phyloP scores from a whole-genome alignment of 805 yeast genomes.

The Hanseniaspora guilliermondii region DNA sequence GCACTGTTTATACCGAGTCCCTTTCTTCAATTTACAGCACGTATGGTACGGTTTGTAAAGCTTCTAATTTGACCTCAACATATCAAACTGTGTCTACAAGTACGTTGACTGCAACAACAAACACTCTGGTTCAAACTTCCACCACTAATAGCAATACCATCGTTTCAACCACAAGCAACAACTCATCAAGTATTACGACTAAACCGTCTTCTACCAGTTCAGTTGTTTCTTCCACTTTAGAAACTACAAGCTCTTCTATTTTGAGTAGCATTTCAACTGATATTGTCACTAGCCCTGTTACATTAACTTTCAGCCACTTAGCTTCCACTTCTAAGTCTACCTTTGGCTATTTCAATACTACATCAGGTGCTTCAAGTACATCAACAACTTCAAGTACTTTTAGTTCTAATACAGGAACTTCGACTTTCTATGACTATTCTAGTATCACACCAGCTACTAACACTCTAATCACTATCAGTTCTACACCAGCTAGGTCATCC shows the following conservation, averaged over 20 bases:
- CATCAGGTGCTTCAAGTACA: not conserved
- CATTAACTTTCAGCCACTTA: not conserved
- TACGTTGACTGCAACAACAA: no score
- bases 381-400: not conserved
- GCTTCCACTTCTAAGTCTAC: not conserved
- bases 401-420: not conserved
- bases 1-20: no score
- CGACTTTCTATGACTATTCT: no score
- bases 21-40: not conserved
- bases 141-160: not conserved
- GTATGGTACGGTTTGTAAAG: no score
- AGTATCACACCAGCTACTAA: no score
- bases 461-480: no score
- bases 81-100: no score
- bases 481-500: no score
- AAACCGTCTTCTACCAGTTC: not conserved
- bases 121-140: not conserved
- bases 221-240: not conserved
- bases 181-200: not conserved
- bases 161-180: not conserved
- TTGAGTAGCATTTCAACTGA: no score
- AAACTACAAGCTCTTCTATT: not conserved
- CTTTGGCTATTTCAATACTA: not conserved
- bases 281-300: not conserved
- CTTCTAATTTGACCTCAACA: no score